A percentile compares a stretch with the other conserved stretches of the same genome.
Evolutionary conservation across 768 basidiomycete genomes (phyloP).

Genomic region (Collybiopsis confluens): DNA sequence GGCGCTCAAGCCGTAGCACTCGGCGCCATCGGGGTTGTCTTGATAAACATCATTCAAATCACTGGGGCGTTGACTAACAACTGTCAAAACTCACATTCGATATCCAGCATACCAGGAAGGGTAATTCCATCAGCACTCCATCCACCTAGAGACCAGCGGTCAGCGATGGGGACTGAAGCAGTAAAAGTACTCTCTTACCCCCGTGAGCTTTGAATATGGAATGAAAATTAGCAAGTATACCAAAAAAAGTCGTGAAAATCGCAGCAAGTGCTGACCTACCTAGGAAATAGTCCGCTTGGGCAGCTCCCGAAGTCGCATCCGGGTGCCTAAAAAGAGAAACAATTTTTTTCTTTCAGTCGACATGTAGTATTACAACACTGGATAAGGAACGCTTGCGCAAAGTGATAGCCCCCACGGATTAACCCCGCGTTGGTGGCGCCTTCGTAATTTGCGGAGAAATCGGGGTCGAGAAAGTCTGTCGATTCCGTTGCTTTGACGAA

Average conservation of each 20-base stretch:
- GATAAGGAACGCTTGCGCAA: no score
- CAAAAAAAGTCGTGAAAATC: no score
- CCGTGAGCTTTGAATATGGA: no score
- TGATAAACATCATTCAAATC: not conserved
- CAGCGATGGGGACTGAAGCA: not conserved
- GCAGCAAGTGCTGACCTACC: no score
- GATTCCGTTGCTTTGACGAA: constrained; percentile 71
- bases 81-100: constrained; percentile 59
- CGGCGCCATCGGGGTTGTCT: constrained; percentile 50
- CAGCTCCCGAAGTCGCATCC: constrained; percentile 45
- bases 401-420: constrained; percentile 61
- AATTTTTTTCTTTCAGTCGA: no score
- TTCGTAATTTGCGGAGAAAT: constrained; percentile 47
- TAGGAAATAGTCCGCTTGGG: constrained; percentile 58
- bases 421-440: constrained; percentile 53
- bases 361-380: no score
- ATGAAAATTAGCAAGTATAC: no score
- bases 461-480: constrained; percentile 34
- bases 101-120: constrained; percentile 60
- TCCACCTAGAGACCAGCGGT: constrained; percentile 31
- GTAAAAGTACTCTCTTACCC: constrained; percentile 25
- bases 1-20: constrained; percentile 51
- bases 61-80: no score
- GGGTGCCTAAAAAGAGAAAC: no score
- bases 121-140: constrained; percentile 56